Percentiles rank a stretch among this genome's conserved stretches.
Evolutionary conservation across 306 rosid species (phyloP).

Genomic region (Bauhinia variegata): DNA sequence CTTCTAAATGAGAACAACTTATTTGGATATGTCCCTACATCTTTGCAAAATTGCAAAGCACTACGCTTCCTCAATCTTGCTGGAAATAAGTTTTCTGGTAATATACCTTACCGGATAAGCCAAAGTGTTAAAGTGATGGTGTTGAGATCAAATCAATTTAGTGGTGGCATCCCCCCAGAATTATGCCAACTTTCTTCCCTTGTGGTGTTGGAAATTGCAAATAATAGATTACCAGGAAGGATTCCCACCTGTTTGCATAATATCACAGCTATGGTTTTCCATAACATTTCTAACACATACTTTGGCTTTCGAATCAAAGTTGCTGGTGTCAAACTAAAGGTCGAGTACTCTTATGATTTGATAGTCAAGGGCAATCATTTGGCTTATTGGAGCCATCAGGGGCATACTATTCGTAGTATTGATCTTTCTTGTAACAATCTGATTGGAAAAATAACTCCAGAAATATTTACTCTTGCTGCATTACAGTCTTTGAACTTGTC

Average conservation of each 20-base stretch:
- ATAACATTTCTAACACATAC: neutral
- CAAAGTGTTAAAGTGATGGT: neutral
- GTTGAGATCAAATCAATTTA: neutral
- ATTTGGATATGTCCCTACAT: neutral
- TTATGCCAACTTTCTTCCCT: neutral
- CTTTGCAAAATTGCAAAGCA: neutral
- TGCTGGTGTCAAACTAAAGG: no score
- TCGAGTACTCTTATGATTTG: neutral
- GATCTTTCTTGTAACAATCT: slow-evolving; percentile 24
- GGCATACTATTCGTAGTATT: neutral
- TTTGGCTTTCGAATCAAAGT: no score
- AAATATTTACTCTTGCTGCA: no score
- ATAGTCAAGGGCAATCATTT: neutral
- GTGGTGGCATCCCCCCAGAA: neutral
- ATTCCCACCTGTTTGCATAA: neutral
- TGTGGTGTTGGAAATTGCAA: no score
- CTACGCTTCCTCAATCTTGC: no score
- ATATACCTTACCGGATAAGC: neutral
- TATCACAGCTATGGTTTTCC: neutral
- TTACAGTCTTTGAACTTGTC: slow-evolving; percentile 5
- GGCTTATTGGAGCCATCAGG: neutral
- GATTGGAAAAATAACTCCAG: slow-evolving; percentile 25
- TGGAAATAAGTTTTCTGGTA: neutral
- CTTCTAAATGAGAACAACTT: neutral
- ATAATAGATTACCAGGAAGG: neutral